phyloP scores from a whole-genome alignment of 2,329 filamentous ascomycete species.

The Parascedosporium putredinis region DNA sequence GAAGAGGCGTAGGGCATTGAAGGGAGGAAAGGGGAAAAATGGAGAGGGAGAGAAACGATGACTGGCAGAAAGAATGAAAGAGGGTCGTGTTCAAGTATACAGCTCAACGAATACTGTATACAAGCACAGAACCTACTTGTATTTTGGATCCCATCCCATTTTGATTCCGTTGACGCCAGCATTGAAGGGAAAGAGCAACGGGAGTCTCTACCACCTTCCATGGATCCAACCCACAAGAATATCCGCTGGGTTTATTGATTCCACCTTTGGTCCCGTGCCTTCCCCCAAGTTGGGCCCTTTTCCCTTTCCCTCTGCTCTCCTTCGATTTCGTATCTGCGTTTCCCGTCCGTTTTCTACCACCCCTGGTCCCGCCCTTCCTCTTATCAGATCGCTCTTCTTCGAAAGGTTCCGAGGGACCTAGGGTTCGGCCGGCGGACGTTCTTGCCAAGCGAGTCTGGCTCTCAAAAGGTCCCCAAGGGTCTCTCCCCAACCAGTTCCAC shows the following conservation, averaged over 20 bases:
- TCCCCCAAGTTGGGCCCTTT: background rate
- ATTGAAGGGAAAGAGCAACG: too few species aligned
- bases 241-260: too few species aligned
- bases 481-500: background rate
- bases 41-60: too few species aligned
- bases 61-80: too few species aligned
- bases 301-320: background rate
- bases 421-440: too few species aligned
- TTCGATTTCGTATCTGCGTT: background rate
- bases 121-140: background rate
- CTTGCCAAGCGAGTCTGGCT: background rate
- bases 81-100: background rate
- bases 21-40: background rate
- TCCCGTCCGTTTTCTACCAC: background rate
- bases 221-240: too few species aligned
- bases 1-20: background rate
- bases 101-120: background rate
- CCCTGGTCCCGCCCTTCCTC: too few species aligned
- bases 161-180: too few species aligned
- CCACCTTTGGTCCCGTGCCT: too few species aligned
- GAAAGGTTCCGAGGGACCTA: background rate
- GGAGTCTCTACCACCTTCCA: too few species aligned
- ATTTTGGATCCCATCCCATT: too few species aligned
- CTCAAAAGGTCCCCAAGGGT: background rate
- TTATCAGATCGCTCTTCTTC: background rate